phyloP scores from a whole-genome alignment of 441 rosid genomes.

The Gossypium gossypioides region DNA sequence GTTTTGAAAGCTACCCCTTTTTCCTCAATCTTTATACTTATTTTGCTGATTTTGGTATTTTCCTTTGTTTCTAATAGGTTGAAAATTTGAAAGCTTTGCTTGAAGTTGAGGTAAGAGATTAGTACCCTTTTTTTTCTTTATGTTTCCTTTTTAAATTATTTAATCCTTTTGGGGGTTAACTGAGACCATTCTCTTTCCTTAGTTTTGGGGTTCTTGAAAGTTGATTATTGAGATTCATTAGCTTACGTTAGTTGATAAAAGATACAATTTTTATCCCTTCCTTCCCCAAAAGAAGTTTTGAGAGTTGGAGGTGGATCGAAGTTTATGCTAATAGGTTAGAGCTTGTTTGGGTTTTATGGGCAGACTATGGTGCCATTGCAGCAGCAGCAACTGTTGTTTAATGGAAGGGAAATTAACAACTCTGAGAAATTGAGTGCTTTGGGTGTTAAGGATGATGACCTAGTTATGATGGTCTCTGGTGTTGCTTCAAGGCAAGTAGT shows the following conservation, averaged over 20 bases:
- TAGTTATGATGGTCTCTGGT: slow-evolving; percentile 76
- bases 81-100: slow-evolving; percentile 47
- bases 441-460: slow-evolving; percentile 83
- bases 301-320: slow-evolving; percentile 2
- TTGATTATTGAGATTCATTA: slow-evolving; percentile 1
- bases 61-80: not conserved
- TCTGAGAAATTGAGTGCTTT: slow-evolving; percentile 65
- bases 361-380: slow-evolving; percentile 75
- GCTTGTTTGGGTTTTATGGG: slow-evolving; percentile 16
- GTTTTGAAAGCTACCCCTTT: slow-evolving; percentile 30
- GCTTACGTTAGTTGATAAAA: not conserved
- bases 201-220: not conserved
- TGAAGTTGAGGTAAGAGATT: slow-evolving; percentile 69
- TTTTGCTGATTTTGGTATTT: not conserved
- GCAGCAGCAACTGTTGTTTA: slow-evolving; percentile 76
- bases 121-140: not conserved
- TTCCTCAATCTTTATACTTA: not conserved
- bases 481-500: slow-evolving; percentile 35
- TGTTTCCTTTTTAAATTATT: not conserved
- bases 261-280: not conserved
- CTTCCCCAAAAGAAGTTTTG: slow-evolving; percentile 9
- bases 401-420: slow-evolving; percentile 75
- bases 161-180: not conserved
- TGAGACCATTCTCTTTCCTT: not conserved
- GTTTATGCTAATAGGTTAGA: not conserved